These are phyloP conservation scores for Metarhizium rileyi DNA, from an alignment of 2,329 filamentous ascomycete species.

Conservation along the genomic window DNA sequence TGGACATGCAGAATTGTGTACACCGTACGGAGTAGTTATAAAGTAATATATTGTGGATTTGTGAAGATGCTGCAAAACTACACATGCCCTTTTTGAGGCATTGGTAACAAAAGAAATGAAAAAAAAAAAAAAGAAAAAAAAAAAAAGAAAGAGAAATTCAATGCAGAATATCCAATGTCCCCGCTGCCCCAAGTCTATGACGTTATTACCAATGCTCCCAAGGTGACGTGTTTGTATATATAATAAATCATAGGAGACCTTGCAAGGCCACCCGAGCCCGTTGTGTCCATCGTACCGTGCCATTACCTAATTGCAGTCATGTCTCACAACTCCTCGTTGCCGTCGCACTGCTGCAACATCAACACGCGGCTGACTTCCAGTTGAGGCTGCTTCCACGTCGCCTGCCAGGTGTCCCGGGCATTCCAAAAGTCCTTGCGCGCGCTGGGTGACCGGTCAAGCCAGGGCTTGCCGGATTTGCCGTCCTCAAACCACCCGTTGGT, in stretches of 20 bases:
- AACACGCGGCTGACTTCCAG: slow-evolving; percentile 61
- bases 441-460: slow-evolving; percentile 58
- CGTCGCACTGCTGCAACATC: slow-evolving; percentile 62
- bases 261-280: background rate
- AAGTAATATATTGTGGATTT: no score
- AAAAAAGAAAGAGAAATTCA: background rate
- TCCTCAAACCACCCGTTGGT: slow-evolving; percentile 82
- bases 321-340: slow-evolving; percentile 40
- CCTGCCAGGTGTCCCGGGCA: slow-evolving; percentile 52
- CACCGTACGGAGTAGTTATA: no score
- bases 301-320: background rate
- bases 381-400: slow-evolving; percentile 61
- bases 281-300: background rate
- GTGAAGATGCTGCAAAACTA: no score
- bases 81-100: no score
- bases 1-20: no score
- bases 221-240: background rate
- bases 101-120: no score
- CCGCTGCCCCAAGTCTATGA: background rate
- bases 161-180: background rate
- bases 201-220: background rate
- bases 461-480: slow-evolving; percentile 62
- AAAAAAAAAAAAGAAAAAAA: background rate
- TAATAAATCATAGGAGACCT: background rate
- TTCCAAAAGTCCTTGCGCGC: slow-evolving; percentile 73